Conservation (phyloP, 1,139 yeast species). For the Saccharomyces hybrid region DNA sequence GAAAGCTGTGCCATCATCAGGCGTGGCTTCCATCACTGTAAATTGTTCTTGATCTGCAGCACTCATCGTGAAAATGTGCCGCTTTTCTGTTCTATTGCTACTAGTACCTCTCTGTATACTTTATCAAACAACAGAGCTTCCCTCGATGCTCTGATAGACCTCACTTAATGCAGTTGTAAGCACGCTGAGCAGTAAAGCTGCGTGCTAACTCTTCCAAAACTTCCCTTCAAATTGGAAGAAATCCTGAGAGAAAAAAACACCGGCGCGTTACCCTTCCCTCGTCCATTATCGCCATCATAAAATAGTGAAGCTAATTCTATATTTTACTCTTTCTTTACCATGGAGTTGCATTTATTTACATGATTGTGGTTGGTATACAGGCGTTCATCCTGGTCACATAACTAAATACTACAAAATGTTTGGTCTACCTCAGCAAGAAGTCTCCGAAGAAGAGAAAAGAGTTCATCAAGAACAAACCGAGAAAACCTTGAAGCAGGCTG, state of each 20-base stretch:
- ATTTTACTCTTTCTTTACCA: background rate
- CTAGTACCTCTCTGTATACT: no score
- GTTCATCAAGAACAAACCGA: conserved; percentile 63
- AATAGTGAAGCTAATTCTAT: background rate
- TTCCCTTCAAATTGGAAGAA: background rate
- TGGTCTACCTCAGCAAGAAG: conserved; percentile 68
- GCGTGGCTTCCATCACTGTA: conserved; percentile 2
- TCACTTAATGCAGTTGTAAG: no score
- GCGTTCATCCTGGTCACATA: conserved; percentile 11
- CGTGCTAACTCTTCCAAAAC: conserved; percentile 5
- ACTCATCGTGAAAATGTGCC: background rate
- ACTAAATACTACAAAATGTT: conserved; percentile 43
- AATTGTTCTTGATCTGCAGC: background rate
- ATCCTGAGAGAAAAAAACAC: background rate
- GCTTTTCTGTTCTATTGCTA: no score
- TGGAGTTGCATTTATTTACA: no score
- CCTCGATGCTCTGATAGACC: no score
- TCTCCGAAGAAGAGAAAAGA: conserved; percentile 72
- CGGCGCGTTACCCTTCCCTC: background rate
- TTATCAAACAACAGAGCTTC: no score
- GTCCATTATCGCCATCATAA: background rate
- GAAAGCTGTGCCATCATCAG: background rate
- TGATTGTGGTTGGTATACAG: background rate
- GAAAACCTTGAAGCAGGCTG: conserved; percentile 60
- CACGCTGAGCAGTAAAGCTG: background rate